Conservation (phyloP, 2,329 filamentous ascomycete species). For the Fusarium albosuccineum region DNA sequence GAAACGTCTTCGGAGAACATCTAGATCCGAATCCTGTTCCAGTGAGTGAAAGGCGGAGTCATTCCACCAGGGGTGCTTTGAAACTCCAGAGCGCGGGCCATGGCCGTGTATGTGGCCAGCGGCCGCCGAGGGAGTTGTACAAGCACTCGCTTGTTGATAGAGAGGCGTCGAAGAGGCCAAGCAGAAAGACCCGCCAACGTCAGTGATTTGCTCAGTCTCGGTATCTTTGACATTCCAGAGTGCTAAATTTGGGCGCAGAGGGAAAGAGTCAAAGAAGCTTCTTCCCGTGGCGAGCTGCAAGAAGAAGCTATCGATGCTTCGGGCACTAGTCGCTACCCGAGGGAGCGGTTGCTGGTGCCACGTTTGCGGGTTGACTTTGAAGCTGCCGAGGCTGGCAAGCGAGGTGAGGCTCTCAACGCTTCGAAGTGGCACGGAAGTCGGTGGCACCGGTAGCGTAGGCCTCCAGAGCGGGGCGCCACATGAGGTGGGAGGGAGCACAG, state of each 20-base stretch:
- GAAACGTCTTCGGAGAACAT: conserved; percentile 10
- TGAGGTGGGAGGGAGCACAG: conserved; percentile 29
- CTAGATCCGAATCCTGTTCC: conserved; percentile 15
- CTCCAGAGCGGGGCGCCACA: conserved; percentile 35
- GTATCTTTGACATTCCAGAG: background rate
- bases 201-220: conserved; percentile 2
- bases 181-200: conserved; percentile 5
- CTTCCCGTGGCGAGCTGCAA: conserved; percentile 6
- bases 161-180: conserved; percentile 9
- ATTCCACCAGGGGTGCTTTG: conserved; percentile 7
- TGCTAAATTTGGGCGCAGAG: conserved; percentile 20
- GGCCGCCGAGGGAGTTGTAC: conserved; percentile 14
- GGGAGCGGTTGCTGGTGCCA: conserved; percentile 38
- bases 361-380: conserved; percentile 24
- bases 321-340: conserved; percentile 21
- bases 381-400: background rate
- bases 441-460: conserved; percentile 36
- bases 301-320: conserved; percentile 17
- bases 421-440: conserved; percentile 2
- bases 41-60: conserved; percentile 3
- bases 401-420: conserved; percentile 31
- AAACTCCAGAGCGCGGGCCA: conserved; percentile 11
- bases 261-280: background rate
- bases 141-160: conserved; percentile 1
- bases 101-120: conserved; percentile 17